Evolutionary conservation across 2,329 filamentous ascomycete genomes (phyloP).

Genomic region (Ophiosphaerella herpotricha): DNA sequence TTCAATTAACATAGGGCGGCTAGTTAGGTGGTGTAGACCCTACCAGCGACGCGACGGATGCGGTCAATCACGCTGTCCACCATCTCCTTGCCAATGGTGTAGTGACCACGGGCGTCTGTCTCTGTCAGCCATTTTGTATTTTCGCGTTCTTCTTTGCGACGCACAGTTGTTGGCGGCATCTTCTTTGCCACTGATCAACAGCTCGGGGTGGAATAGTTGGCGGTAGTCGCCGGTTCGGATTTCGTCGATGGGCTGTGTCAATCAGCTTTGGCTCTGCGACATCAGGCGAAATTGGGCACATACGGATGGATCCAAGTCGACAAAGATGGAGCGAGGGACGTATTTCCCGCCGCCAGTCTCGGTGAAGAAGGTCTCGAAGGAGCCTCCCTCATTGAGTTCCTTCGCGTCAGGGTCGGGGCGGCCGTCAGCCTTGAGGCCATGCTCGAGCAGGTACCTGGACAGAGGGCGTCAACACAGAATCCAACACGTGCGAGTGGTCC

Average conservation of each 20-base stretch:
- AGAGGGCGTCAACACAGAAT: slow-evolving; percentile 20
- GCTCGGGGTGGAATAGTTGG: slow-evolving; percentile 73
- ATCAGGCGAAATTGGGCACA: slow-evolving; percentile 17
- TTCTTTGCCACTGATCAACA: slow-evolving; percentile 74
- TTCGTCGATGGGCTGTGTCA: slow-evolving; percentile 66
- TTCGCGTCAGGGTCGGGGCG: slow-evolving; percentile 65
- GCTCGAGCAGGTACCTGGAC: slow-evolving; percentile 72
- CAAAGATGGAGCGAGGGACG: slow-evolving; percentile 72
- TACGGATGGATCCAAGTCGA: slow-evolving; percentile 72
- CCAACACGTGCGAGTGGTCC: slow-evolving; percentile 9
- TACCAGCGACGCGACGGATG: slow-evolving; percentile 71
- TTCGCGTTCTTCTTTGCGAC: slow-evolving; percentile 13
- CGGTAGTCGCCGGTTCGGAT: slow-evolving; percentile 71
- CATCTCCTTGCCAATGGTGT: slow-evolving; percentile 78
- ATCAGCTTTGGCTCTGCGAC: slow-evolving; percentile 20
- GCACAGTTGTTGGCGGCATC: slow-evolving; percentile 76
- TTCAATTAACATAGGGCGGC: slow-evolving; percentile 16
- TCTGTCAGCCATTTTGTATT: slow-evolving; percentile 19
- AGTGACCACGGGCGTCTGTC: slow-evolving; percentile 71
- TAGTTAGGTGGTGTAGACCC: slow-evolving; percentile 24
- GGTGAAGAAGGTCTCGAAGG: slow-evolving; percentile 75
- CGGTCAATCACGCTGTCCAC: slow-evolving; percentile 71
- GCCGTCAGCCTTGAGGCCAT: slow-evolving; percentile 69
- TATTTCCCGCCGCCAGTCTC: slow-evolving; percentile 74
- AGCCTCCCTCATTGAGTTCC: slow-evolving; percentile 65